Conservation (phyloP, 768 basidiomycete genomes). For the Pisolithus marmoratus region DNA sequence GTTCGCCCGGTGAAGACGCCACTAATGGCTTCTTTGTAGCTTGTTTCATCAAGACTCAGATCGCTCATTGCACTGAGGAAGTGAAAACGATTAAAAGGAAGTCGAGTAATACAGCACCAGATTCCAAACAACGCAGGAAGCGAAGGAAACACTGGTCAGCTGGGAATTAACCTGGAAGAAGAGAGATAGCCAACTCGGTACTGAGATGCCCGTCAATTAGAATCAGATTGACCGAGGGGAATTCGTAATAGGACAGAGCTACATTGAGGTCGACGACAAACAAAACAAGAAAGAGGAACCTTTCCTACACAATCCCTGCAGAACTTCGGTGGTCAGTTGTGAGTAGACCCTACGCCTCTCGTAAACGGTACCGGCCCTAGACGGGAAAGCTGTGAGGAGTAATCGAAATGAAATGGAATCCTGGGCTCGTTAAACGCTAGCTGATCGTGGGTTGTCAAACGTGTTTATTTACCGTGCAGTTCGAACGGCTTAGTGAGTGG, state of each 20-base stretch:
- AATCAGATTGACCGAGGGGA: constrained; percentile 1
- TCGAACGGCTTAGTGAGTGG: constrained; percentile 24
- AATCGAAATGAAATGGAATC: constrained; percentile 7
- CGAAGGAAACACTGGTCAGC: constrained; percentile 10
- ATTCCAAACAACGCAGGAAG: constrained; percentile 15
- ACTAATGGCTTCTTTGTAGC: constrained; percentile 98
- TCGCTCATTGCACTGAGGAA: constrained; percentile 2
- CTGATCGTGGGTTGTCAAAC: constrained; percentile 8
- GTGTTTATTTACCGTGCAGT: constrained; percentile 22
- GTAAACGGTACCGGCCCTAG: constrained; percentile 9
- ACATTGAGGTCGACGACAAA: constrained; percentile 18
- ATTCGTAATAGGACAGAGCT: constrained; percentile 14
- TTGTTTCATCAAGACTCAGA: constrained; percentile 55
- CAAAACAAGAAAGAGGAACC: constrained; percentile 15
- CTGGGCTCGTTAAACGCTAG: constrained; percentile 9
- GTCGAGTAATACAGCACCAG: constrained; percentile 7
- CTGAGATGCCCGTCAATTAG: background rate
- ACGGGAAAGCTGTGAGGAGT: constrained; percentile 11
- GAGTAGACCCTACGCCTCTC: constrained; percentile 28
- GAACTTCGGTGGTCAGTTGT: constrained; percentile 30
- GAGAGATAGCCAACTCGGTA: background rate
- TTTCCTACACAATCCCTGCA: constrained; percentile 23
- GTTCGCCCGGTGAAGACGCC: constrained; percentile 74
- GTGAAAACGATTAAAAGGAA: constrained; percentile 21
- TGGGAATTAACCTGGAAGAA: background rate